phyloP scores from a whole-genome alignment of 805 yeast genomes.

The Yarrowia deformans region DNA sequence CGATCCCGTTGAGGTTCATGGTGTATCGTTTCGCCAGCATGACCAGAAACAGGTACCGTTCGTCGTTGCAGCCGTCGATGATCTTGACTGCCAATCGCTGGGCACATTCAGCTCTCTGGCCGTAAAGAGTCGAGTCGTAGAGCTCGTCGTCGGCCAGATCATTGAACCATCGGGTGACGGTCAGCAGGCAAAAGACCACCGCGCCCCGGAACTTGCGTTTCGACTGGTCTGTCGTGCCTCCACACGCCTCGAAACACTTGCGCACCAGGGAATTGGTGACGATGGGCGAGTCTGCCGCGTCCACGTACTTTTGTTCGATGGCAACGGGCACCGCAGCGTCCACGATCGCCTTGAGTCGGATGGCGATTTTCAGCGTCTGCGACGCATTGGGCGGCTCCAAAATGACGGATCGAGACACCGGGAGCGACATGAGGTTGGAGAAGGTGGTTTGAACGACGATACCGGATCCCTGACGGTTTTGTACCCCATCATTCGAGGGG shows the following conservation, averaged over 20 bases:
- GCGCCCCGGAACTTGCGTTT: slow-evolving; percentile 44
- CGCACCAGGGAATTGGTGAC: slow-evolving; percentile 47
- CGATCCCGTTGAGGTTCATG: slow-evolving; percentile 67
- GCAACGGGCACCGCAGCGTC: slow-evolving; percentile 75
- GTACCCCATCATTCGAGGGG: neutral
- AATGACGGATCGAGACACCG: slow-evolving; percentile 24
- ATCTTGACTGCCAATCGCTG: slow-evolving; percentile 73
- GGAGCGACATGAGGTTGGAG: slow-evolving; percentile 16
- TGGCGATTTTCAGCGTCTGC: slow-evolving; percentile 56
- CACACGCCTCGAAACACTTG: slow-evolving; percentile 43
- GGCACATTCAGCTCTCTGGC: slow-evolving; percentile 70
- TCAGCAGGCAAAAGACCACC: slow-evolving; percentile 71
- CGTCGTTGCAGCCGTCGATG: slow-evolving; percentile 63
- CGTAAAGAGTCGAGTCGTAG: slow-evolving; percentile 69
- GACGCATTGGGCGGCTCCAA: slow-evolving; percentile 38
- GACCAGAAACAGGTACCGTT: slow-evolving; percentile 63
- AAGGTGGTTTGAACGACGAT: neutral
- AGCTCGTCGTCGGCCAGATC: slow-evolving; percentile 65
- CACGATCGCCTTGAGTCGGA: slow-evolving; percentile 74
- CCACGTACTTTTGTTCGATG: slow-evolving; percentile 59
- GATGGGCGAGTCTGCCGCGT: slow-evolving; percentile 64
- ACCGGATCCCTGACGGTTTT: neutral
- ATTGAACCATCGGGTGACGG: slow-evolving; percentile 81
- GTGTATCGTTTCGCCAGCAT: slow-evolving; percentile 79
- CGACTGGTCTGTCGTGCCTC: slow-evolving; percentile 21